Evolutionary conservation across 139 green algal genomes (phyloP), one percentile per base, ranked within the genome.

Genomic region (Volvox africanus): DNA sequence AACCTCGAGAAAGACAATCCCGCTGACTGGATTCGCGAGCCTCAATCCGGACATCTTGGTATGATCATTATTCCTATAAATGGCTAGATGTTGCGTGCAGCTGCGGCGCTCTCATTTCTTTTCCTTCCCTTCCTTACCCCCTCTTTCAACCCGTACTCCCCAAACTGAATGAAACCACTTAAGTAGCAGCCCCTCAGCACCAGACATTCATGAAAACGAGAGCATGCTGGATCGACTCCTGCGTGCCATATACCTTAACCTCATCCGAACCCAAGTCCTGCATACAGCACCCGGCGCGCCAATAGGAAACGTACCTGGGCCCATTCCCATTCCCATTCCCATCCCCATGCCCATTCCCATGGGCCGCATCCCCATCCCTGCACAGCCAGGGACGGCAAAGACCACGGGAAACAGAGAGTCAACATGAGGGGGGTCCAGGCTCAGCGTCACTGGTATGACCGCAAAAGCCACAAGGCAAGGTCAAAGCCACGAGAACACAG

Each of bases 311-410:
- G 32, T 36, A 82, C 76, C 76, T 62, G 79, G 79, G 0, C 61
- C 61, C 55, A 73, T 73, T 1, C 82, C 82, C 82, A 87, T 87
- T 28, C 82, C 82, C 61, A 77, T 77, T 20, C 82, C 82, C 82
- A 88, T 88, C 21, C 82, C 82, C 82, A 87, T 87, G 26, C 82
- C 82, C 82, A 87, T 87, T 18, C 80, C 80, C 80, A 86, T 86
- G 28, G 80, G 80, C 55, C 80, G 80, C 55, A 73, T 75, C 9
- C 44, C 44, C 30, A 67, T 67, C 21, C 79, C 79, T 85, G 79
- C 79, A 32, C 26, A 55, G 5, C 44, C 44, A 55, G 44, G 44
- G 44, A n/a, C n/a, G n/a, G n/a, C n/a, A n/a, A n/a, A n/a, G 26
- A 6, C 32, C 1, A 19, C 35, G 26, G 35, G 26, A 32, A 44